Conservation (phyloP, 192 early-diverging fungal species). For the Coemansia sp. region DNA sequence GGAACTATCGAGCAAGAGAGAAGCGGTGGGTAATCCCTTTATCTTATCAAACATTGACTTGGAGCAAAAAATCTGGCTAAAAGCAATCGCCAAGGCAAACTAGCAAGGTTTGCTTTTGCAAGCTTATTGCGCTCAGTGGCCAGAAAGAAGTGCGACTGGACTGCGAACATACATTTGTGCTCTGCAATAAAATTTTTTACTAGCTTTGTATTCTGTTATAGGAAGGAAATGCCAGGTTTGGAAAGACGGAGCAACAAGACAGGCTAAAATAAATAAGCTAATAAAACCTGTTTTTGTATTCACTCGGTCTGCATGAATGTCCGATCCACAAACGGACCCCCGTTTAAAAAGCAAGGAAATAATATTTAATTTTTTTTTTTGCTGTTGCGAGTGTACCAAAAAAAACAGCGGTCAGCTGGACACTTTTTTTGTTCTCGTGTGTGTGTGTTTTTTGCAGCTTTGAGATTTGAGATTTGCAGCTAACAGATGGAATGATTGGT, state of each 20-base stretch:
- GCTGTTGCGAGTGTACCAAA: neutral
- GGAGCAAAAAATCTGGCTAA: too few relatives aligned
- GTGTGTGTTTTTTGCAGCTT: neutral
- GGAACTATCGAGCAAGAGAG: neutral
- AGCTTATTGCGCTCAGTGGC: neutral
- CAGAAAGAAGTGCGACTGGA: neutral
- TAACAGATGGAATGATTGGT: constrained; percentile 1
- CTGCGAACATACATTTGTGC: neutral
- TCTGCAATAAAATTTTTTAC: too few relatives aligned
- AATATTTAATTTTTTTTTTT: too few relatives aligned
- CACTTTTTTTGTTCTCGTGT: neutral
- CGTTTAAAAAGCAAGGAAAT: neutral
- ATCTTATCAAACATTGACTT: neutral
- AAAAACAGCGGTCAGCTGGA: neutral
- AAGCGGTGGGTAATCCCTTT: neutral
- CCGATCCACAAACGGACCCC: neutral
- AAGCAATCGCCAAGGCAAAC: neutral
- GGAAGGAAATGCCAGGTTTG: neutral
- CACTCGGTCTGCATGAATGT: neutral
- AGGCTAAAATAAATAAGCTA: neutral
- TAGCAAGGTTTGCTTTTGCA: too few relatives aligned
- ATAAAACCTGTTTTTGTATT: neutral
- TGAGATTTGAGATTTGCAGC: neutral
- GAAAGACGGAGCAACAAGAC: neutral
- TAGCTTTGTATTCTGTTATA: neutral